A percentile compares a stretch with the other conserved stretches of the same genome.
Conservation (phyloP, 352 stramenopile species). For the Pythium phragmitis region DNA sequence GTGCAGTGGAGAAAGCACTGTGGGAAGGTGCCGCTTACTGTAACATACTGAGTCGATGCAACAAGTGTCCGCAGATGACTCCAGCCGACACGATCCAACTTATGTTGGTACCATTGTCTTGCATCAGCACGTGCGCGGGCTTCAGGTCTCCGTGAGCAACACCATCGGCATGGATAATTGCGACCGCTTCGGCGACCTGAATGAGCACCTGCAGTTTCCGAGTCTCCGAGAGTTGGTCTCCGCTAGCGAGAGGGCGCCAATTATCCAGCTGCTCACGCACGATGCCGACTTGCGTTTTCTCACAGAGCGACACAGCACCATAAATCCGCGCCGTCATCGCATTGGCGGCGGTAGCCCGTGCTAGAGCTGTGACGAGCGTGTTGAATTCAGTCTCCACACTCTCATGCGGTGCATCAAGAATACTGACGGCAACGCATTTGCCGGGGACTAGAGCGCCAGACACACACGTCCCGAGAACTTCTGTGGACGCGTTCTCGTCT, state of each 20-base stretch:
- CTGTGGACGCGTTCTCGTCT: neutral
- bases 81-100: neutral
- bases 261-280: neutral
- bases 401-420: neutral
- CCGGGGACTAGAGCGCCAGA: neutral
- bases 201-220: neutral
- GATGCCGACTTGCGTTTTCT: neutral
- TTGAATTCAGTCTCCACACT: neutral
- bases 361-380: neutral
- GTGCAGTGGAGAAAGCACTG: slow-evolving; percentile 12
- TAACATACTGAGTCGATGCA: neutral
- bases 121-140: neutral
- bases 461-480: neutral
- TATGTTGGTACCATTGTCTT: neutral
- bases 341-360: neutral
- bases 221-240: neutral
- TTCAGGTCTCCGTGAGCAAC: slow-evolving; percentile 8
- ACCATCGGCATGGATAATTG: neutral
- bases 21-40: slow-evolving; percentile 1
- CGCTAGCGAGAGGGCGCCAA: neutral
- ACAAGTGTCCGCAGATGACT: slow-evolving; percentile 6
- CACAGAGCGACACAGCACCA: neutral
- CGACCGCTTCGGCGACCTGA: slow-evolving; percentile 1
- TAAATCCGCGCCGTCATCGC: neutral
- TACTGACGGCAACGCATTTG: neutral